phyloP scores from a whole-genome alignment of 2,329 filamentous ascomycete genomes.

The Fusarium sp. region DNA sequence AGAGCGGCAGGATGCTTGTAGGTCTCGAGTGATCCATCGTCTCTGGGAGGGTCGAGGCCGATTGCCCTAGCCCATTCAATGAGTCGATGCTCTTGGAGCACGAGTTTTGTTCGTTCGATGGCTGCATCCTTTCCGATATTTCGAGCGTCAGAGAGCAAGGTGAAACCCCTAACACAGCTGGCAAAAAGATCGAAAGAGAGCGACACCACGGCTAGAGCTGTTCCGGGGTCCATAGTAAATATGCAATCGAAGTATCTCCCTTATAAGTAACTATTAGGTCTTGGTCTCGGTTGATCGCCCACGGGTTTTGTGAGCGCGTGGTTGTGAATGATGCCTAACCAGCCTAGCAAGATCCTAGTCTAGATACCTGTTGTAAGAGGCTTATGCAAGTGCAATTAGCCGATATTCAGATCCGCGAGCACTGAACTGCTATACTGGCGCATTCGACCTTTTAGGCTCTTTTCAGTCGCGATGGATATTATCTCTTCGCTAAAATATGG shows the following conservation, averaged over 20 bases:
- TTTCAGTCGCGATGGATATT: background rate
- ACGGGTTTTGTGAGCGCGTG: background rate
- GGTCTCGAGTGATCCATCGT: background rate
- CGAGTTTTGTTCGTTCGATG: background rate
- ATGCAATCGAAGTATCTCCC: fast-evolving
- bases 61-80: background rate
- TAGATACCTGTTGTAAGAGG: background rate
- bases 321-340: background rate
- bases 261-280: background rate
- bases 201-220: background rate
- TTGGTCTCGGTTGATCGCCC: background rate
- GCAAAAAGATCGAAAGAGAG: background rate
- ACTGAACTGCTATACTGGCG: background rate
- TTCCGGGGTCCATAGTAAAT: background rate
- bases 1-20: background rate
- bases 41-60: background rate
- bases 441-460: background rate
- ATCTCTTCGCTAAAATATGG: background rate
- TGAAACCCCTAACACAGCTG: background rate
- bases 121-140: background rate
- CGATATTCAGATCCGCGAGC: background rate
- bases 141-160: background rate
- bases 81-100: background rate
- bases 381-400: background rate
- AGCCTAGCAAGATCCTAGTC: background rate